Evolutionary conservation across 1,284 basidiomycete species (phyloP).

Genomic region (Sanguinoderma infundibulare): DNA sequence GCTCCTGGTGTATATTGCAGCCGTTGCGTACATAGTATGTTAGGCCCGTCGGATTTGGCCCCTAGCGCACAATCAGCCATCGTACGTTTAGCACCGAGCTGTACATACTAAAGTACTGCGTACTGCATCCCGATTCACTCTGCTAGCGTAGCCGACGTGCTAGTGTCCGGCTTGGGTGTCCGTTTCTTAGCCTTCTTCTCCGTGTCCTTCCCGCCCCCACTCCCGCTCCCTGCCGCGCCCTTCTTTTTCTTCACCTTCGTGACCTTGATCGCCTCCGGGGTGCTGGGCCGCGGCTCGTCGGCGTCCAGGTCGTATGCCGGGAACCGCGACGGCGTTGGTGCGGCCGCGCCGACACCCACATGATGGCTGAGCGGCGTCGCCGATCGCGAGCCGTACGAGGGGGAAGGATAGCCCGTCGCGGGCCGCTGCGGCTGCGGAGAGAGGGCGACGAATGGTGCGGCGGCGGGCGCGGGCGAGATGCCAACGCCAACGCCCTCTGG

Average conservation of each 20-base stretch:
- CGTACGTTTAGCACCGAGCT: not conserved
- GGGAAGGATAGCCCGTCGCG: constrained; percentile 9
- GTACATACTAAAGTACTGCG: not conserved
- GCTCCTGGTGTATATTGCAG: too few species aligned
- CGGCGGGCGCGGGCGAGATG: constrained; percentile 31
- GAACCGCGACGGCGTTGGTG: constrained; percentile 50
- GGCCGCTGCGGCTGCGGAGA: constrained; percentile 21
- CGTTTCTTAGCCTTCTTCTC: constrained; percentile 79
- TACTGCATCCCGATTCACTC: not conserved
- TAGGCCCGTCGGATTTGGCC: not conserved
- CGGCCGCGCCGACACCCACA: constrained; percentile 5
- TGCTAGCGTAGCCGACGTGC: not conserved
- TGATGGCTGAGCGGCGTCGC: constrained; percentile 15
- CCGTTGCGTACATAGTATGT: not conserved
- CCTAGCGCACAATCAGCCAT: not conserved
- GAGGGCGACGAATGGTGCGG: constrained; percentile 18
- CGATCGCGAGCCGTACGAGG: constrained; percentile 7
- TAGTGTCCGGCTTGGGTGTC: constrained; percentile 35
- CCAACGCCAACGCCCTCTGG: constrained; percentile 74
- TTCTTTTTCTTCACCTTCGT: constrained; percentile 80
- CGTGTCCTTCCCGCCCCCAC: constrained; percentile 46
- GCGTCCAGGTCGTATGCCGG: constrained; percentile 59
- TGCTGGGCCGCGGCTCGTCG: constrained; percentile 49
- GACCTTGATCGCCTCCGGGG: constrained; percentile 77
- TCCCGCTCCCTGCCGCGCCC: constrained; percentile 42